These are phyloP conservation scores for Gracilariopsis chorda DNA, from an alignment of 23 red algal species.

Conservation along the genomic window DNA sequence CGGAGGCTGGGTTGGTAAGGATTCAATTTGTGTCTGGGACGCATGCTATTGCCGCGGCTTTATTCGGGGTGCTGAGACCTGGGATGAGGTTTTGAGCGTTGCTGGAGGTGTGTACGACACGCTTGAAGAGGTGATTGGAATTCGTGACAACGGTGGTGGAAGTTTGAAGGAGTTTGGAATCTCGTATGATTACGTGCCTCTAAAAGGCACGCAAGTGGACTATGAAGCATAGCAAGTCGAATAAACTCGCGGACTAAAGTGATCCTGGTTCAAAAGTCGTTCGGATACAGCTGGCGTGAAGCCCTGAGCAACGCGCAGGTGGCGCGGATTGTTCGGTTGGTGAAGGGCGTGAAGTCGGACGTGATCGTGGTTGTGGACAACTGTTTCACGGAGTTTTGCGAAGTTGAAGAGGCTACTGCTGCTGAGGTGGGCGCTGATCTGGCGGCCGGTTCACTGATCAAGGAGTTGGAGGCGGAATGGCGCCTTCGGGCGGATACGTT, in stretches of 20 bases:
- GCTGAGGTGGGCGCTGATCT: conserved; percentile 61
- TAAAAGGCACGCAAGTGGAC: no score
- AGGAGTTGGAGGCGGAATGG: conserved; percentile 85
- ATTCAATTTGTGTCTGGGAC: conserved; percentile 83
- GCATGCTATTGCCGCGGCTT: conserved; percentile 75
- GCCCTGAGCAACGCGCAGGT: conserved; percentile 36
- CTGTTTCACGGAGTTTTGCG: conserved; percentile 78
- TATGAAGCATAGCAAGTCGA: no score
- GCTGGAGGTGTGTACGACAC: conserved; percentile 78
- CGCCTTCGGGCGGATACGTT: conserved; percentile 72
- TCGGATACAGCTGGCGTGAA: conserved; percentile 68
- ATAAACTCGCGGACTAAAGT: conserved; percentile 25
- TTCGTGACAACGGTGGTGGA: conserved; percentile 14
- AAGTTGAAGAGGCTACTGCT: conserved; percentile 65
- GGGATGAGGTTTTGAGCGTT: conserved; percentile 66
- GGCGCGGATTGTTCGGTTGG: background rate
- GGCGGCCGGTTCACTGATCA: conserved; percentile 79
- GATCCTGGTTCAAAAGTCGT: conserved; percentile 70
- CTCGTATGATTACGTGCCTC: no score
- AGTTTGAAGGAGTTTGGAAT: conserved; percentile 68
- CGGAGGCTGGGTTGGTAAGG: conserved; percentile 71
- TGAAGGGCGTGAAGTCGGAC: conserved; percentile 50
- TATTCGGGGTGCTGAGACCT: conserved; percentile 71
- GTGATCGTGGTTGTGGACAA: conserved; percentile 79
- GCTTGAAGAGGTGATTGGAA: conserved; percentile 81